phyloP scores from a whole-genome alignment of 2,329 filamentous ascomycete species.

The Tolypocladium paradoxum region DNA sequence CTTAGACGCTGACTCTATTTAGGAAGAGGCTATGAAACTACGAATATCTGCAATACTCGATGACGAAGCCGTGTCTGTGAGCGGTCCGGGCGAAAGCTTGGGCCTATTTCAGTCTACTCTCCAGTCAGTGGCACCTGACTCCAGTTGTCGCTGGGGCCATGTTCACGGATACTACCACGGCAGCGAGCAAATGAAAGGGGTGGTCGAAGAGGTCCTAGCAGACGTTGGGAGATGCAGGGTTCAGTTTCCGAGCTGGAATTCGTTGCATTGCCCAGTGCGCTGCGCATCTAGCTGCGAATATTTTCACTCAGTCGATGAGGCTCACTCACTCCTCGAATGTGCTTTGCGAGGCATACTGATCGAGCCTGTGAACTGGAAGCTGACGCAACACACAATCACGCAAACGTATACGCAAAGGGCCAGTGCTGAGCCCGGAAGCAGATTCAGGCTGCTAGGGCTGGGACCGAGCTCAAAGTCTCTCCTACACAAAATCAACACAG shows the following conservation, averaged over 20 bases:
- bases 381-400: not conserved
- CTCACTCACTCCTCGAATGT: not conserved
- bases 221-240: too few species aligned
- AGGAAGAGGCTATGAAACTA: not conserved
- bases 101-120: too few species aligned
- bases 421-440: too few species aligned
- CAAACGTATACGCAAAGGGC: not conserved
- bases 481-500: too few species aligned
- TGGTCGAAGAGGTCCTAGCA: not conserved
- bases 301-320: too few species aligned
- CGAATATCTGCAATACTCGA: slow-evolving; percentile 1
- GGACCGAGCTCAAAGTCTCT: too few species aligned
- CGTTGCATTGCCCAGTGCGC: too few species aligned
- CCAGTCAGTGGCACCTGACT: not conserved
- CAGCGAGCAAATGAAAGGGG: not conserved
- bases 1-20: not conserved
- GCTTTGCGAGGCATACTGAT: slow-evolving; percentile 1
- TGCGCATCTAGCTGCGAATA: too few species aligned
- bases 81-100: not conserved
- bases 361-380: slow-evolving; percentile 1
- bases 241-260: too few species aligned
- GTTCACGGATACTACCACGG: slow-evolving; percentile 5
- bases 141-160: slow-evolving; percentile 3
- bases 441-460: too few species aligned
- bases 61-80: not conserved